Evolutionary conservation across 164 flowering plant genomes (phyloP).

Genomic region (Aristolochia fimbriata): DNA sequence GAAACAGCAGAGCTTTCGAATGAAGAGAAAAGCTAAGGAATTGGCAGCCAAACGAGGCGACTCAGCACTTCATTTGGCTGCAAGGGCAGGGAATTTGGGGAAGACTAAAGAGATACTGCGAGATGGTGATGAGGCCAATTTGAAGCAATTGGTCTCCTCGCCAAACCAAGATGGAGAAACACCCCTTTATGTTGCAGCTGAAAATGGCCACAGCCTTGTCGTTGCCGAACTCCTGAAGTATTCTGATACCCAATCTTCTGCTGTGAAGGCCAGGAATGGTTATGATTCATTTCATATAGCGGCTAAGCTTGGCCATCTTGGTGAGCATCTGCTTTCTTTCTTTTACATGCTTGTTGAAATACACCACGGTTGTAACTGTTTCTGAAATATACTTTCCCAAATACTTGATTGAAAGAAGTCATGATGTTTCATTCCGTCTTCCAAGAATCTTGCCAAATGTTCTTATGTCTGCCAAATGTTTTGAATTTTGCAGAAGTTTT

Average conservation of each 20-base stretch:
- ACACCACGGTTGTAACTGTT: not conserved
- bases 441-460: too few relatives aligned
- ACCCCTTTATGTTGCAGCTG: conserved; percentile 75
- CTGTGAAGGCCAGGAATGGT: conserved; percentile 59
- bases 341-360: not conserved
- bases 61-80: conserved; percentile 60
- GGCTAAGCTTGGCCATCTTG: conserved; percentile 85
- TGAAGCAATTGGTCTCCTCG: conserved; percentile 36
- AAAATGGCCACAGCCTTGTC: conserved; percentile 55
- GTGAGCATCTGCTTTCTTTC: conserved; percentile 26
- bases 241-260: conserved; percentile 53
- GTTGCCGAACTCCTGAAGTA: conserved; percentile 59
- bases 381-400: too few relatives aligned
- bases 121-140: conserved; percentile 17
- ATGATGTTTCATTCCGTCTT: too few relatives aligned
- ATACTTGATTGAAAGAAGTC: too few relatives aligned
- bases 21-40: conserved; percentile 51
- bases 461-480: not conserved
- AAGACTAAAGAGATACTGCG: conserved; percentile 56
- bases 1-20: conserved; percentile 43
- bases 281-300: conserved; percentile 88
- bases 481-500: conserved; percentile 60
- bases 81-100: conserved; percentile 57
- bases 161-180: conserved; percentile 78
- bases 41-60: conserved; percentile 89